Evolutionary conservation across 345 rosid species (phyloP), one percentile per base, ranked within the genome.

Genomic region (Sapria himalayana): DNA sequence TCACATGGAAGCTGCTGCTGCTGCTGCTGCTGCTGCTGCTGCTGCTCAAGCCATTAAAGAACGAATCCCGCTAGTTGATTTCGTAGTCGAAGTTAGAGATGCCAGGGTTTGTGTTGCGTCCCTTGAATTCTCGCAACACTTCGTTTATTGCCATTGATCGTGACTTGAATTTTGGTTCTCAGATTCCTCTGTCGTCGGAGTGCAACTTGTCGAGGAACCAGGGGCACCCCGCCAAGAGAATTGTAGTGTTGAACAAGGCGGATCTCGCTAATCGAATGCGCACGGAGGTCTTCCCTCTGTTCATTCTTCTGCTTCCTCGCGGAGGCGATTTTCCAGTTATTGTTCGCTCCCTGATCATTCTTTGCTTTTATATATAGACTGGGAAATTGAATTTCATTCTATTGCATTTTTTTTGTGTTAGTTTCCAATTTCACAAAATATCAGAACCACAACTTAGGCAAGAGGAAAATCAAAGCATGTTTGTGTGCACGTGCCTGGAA

Each of bases 211-310:
- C 70, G 50, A 57, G 57, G 37, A 63, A 62, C 39, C 29, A 2
- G 39, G 33, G 49, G 15, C 15, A 51, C 18, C 52, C 63, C 3
- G 34, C 62, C 1, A 63, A 51, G 41, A 58, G 67, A 22, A 63
- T 84, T 18, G 39, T 79, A 15, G 89, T 79, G 25, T 37, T 84
- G 58, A 84, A 84, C 69, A 79, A 84, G 60, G 39, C 61, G 60
- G 95, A 84, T 62, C 81, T 84, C 1, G 73, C 81, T 8, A 60
- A 66, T 45, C 64, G 57, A 17, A 50, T 65, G n/a, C 62, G 59
- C 23, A 43, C 61, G 33, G 62, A 66, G 76, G 76, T 56, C 35
- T 13, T 9, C 29, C 5, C 8, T 37, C 44, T 14, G 3, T 4
- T 1, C 22, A 22, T 38, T 41, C n/a, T n/a, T n/a, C n/a, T 22